phyloP scores from a whole-genome alignment of 805 yeast genomes.

The Hanseniaspora meyeri region DNA sequence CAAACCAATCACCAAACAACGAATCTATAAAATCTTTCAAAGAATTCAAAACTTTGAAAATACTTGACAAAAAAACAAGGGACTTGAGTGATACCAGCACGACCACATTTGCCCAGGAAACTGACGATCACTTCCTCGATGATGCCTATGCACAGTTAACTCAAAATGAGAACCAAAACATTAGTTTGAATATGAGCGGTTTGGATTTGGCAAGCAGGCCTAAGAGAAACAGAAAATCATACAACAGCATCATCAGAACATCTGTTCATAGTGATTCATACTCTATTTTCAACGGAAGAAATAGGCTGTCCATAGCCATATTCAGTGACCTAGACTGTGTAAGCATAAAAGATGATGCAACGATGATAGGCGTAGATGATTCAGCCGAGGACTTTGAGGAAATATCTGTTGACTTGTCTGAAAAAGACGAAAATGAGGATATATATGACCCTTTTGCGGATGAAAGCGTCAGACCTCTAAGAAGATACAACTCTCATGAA shows the following conservation, averaged over 20 bases:
- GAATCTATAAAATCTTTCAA: conserved; percentile 11
- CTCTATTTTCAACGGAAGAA: conserved; percentile 25
- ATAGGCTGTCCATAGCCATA: conserved; percentile 26
- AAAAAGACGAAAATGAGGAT: conserved; percentile 6
- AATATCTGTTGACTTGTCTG: neutral
- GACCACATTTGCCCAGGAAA: neutral
- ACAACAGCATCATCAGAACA: conserved; percentile 6
- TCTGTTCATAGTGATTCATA: conserved; percentile 20
- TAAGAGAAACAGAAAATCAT: conserved; percentile 5
- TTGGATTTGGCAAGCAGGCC: neutral
- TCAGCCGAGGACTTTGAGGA: neutral
- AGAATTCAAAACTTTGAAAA: conserved; percentile 6
- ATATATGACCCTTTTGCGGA: neutral
- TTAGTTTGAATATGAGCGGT: neutral
- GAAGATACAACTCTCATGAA: conserved; percentile 27
- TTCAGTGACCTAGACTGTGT: conserved; percentile 20
- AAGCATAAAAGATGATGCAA: conserved; percentile 10
- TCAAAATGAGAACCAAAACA: neutral
- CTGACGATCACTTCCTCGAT: neutral
- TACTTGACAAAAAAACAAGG: neutral
- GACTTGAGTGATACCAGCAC: neutral
- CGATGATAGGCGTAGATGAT: conserved; percentile 3
- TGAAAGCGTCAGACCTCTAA: conserved; percentile 15
- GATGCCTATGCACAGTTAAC: conserved; percentile 1
- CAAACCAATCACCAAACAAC: conserved; percentile 8